Percentiles rank a stretch among this genome's conserved stretches.
phyloP scores from a whole-genome alignment of 257 asterid species.

The Gentiana straminea region DNA sequence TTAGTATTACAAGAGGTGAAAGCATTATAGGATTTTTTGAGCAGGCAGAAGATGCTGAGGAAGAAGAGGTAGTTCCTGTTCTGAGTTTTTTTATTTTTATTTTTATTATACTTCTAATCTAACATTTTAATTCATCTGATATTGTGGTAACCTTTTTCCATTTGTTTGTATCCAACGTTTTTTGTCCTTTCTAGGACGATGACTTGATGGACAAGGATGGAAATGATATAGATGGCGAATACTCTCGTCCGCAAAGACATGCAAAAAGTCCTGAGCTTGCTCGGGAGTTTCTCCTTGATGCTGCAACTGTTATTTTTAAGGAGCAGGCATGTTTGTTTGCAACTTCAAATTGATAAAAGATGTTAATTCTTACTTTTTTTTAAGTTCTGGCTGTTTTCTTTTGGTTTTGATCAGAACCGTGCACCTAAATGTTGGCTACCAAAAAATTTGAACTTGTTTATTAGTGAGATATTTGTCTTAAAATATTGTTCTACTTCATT shows the following conservation, averaged over 20 bases:
- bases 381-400: too few species aligned
- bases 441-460: too few species aligned
- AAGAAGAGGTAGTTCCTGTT: slow-evolving; percentile 79
- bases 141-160: not conserved
- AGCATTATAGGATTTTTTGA: slow-evolving; percentile 82
- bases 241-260: slow-evolving; percentile 98
- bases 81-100: not conserved
- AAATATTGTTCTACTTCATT: too few species aligned
- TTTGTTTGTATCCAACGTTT: slow-evolving; percentile 4
- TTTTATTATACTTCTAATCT: not conserved
- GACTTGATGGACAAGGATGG: slow-evolving; percentile 97
- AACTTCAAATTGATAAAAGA: not conserved
- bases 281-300: slow-evolving; percentile 97
- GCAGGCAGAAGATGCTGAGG: slow-evolving; percentile 99
- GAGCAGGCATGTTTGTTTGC: slow-evolving; percentile 63
- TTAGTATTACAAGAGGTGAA: slow-evolving; percentile 70
- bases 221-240: slow-evolving; percentile 82
- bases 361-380: too few species aligned
- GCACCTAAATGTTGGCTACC: too few species aligned
- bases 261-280: slow-evolving; percentile 99
- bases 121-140: not conserved
- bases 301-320: slow-evolving; percentile 95
- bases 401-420: too few species aligned
- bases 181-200: slow-evolving; percentile 61
- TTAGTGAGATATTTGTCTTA: too few species aligned